Conservation (phyloP, 1,284 basidiomycete genomes). For the Sporisorium graminicola region DNA sequence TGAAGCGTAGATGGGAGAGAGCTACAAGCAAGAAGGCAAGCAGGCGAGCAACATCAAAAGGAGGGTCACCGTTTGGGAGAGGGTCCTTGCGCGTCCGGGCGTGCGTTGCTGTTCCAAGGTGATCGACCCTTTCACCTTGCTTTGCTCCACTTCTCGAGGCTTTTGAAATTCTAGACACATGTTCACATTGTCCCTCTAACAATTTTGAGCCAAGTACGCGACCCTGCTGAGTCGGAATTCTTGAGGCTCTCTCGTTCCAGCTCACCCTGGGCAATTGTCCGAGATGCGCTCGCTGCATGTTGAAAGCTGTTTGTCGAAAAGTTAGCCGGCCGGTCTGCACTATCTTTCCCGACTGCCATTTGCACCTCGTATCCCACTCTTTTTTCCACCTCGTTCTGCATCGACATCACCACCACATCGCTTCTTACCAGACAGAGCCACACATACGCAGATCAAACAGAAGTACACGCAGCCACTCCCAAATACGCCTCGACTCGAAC, state of each 20-base stretch:
- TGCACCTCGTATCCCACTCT: background rate
- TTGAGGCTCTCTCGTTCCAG: background rate
- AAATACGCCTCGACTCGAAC: background rate
- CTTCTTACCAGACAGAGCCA: background rate
- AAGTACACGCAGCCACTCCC: background rate
- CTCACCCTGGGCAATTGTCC: background rate
- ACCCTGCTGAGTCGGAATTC: background rate
- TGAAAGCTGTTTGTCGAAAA: background rate
- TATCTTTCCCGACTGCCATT: background rate
- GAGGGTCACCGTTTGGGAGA: slow-evolving; percentile 18
- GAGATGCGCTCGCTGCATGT: background rate
- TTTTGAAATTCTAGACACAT: no score
- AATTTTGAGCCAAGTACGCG: background rate
- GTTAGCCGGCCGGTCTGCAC: background rate
- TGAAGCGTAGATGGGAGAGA: background rate
- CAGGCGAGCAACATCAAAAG: slow-evolving; percentile 8
- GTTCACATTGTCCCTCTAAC: background rate
- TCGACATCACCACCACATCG: background rate
- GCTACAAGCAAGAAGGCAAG: slow-evolving; percentile 1
- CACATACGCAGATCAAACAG: background rate
- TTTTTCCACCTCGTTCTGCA: no score
- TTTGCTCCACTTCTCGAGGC: slow-evolving; percentile 7
- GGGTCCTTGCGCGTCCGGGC: slow-evolving; percentile 50
- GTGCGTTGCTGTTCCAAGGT: slow-evolving; percentile 37
- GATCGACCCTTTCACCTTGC: slow-evolving; percentile 47